phyloP scores from a whole-genome alignment of 1,284 basidiomycete species.

The Malassezia brasiliensis region DNA sequence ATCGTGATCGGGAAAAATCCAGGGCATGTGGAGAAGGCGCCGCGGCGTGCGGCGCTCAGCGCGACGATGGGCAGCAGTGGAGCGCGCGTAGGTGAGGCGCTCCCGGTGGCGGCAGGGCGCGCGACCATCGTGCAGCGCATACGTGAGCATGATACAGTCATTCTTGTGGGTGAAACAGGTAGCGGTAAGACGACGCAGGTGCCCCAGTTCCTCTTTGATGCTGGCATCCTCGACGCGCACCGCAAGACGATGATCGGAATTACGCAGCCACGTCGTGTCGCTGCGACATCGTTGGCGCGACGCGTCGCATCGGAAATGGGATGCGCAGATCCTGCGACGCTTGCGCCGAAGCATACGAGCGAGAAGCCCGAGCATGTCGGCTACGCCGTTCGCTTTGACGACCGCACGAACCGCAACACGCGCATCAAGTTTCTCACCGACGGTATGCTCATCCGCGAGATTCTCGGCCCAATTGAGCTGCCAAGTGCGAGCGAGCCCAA shows the following conservation, averaged over 20 bases:
- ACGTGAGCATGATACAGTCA: conserved; percentile 69
- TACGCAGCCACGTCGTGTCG: conserved; percentile 87
- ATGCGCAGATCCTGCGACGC: conserved; percentile 36
- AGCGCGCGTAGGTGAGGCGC: background rate
- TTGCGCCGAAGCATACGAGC: background rate
- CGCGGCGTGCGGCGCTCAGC: background rate
- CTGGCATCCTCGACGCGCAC: conserved; percentile 49
- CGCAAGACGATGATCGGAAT: conserved; percentile 34
- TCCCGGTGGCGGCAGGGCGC: conserved; percentile 37
- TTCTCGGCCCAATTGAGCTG: conserved; percentile 57
- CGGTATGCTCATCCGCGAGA: conserved; percentile 86
- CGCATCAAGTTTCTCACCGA: conserved; percentile 92
- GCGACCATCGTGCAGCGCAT: conserved; percentile 27
- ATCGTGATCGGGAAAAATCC: conserved; percentile 4
- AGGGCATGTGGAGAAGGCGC: background rate
- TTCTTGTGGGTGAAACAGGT: conserved; percentile 90
- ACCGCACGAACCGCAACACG: conserved; percentile 60
- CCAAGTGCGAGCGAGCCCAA: background rate
- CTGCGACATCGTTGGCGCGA: conserved; percentile 79
- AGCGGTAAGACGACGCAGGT: conserved; percentile 81
- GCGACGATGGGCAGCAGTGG: background rate
- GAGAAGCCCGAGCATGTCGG: conserved; percentile 58
- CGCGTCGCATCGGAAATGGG: conserved; percentile 81
- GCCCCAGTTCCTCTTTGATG: conserved; percentile 60
- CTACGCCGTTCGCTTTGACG: conserved; percentile 92